Conservation (phyloP, 2,329 filamentous ascomycete genomes). For the Madurella mycetomatis region DNA sequence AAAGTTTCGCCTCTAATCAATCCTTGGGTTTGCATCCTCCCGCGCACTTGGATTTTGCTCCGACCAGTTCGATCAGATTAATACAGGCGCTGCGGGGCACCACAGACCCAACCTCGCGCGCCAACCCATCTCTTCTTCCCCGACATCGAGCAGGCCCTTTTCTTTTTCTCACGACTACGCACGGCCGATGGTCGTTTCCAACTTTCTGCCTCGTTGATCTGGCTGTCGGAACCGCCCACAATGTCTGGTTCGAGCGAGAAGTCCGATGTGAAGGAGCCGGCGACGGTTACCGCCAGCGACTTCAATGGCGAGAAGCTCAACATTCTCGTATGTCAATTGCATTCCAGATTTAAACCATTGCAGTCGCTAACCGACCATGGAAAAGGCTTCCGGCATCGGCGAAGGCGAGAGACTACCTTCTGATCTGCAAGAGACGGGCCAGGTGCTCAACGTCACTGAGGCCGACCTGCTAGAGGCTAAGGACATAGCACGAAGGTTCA, state of each 20-base stretch:
- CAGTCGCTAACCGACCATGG: neutral
- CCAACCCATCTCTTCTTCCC: neutral
- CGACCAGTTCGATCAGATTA: neutral
- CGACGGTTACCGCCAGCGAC: neutral
- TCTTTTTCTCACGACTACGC: neutral
- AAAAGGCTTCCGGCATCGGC: slow-evolving; percentile 6
- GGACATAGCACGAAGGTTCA: slow-evolving; percentile 15
- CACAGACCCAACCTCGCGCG: neutral
- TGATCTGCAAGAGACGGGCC: slow-evolving; percentile 2
- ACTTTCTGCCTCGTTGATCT: neutral
- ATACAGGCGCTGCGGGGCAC: neutral
- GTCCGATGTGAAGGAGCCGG: slow-evolving; percentile 3
- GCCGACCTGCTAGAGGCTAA: slow-evolving; percentile 21
- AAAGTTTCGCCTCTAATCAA: too few relatives aligned
- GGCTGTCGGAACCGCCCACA: neutral
- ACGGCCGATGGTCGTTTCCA: neutral
- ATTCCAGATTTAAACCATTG: neutral
- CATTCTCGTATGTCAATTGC: neutral
- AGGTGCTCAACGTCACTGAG: slow-evolving; percentile 18
- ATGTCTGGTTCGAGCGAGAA: slow-evolving; percentile 13
- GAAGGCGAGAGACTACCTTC: neutral
- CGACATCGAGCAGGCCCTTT: neutral
- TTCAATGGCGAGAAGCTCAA: slow-evolving; percentile 8
- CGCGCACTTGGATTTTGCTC: neutral
- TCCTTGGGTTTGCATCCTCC: neutral